Conservation (phyloP, 352 stramenopile genomes). For the Thraustotheca clavata region DNA sequence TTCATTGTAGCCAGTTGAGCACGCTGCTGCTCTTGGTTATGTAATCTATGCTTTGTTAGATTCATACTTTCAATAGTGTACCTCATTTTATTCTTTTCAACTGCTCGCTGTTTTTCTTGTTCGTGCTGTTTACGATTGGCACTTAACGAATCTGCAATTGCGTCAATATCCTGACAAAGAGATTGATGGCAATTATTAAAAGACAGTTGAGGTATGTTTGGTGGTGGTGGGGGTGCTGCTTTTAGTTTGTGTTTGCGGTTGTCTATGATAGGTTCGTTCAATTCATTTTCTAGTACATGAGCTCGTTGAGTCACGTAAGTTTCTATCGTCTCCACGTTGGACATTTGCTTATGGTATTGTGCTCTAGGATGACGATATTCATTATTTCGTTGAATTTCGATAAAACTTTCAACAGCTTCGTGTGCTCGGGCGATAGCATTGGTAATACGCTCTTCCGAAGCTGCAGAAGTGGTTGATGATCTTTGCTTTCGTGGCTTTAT, state of each 20-base stretch:
- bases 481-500: background rate
- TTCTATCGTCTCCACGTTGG: conserved; percentile 11
- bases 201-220: background rate
- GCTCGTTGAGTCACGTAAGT: conserved; percentile 17
- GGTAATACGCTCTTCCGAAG: background rate
- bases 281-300: background rate
- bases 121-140: background rate
- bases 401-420: background rate
- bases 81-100: background rate
- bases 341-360: background rate
- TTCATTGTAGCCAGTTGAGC: conserved; percentile 2
- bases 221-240: background rate
- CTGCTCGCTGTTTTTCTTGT: background rate
- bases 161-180: background rate
- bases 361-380: background rate
- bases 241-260: background rate
- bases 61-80: background rate
- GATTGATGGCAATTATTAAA: background rate
- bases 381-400: background rate
- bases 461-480: background rate
- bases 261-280: background rate
- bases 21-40: background rate
- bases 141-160: background rate
- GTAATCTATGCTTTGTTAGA: background rate
- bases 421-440: conserved; percentile 2